phyloP scores from a whole-genome alignment of 352 stramenopile species.

The Globisporangium irregulare region DNA sequence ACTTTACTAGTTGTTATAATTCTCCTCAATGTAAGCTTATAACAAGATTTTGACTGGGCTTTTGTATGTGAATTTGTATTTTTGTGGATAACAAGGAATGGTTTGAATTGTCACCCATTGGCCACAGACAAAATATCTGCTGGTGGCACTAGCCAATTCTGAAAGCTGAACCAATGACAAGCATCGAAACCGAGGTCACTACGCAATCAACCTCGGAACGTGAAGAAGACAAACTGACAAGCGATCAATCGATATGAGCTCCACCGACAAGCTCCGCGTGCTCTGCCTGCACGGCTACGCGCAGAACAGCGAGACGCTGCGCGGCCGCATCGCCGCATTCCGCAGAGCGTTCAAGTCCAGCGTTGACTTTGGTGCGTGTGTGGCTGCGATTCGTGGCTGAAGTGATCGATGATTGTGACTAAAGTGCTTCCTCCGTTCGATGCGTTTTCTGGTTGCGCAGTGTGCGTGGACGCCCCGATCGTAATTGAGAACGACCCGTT shows the following conservation, averaged over 20 bases:
- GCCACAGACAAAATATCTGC: too few relatives aligned
- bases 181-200: neutral
- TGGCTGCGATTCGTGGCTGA: neutral
- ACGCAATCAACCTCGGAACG: neutral
- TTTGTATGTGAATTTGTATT: too few relatives aligned
- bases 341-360: conserved; percentile 72
- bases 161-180: conserved; percentile 4
- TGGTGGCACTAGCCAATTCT: conserved; percentile 3
- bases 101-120: too few relatives aligned
- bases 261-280: conserved; percentile 57
- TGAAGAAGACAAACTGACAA: conserved; percentile 2
- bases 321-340: conserved; percentile 67
- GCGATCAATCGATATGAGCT: conserved; percentile 26
- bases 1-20: too few relatives aligned
- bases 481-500: conserved; percentile 63
- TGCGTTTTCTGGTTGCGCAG: conserved; percentile 26
- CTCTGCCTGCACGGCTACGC: conserved; percentile 86
- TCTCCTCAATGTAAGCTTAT: too few relatives aligned
- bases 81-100: too few relatives aligned
- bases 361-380: conserved; percentile 70
- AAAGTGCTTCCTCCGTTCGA: neutral
- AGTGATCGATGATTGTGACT: neutral
- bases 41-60: too few relatives aligned
- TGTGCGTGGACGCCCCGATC: conserved; percentile 76
- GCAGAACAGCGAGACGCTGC: conserved; percentile 73